Conservation (phyloP, 345 rosid species). For the Brassica rapa region DNA sequence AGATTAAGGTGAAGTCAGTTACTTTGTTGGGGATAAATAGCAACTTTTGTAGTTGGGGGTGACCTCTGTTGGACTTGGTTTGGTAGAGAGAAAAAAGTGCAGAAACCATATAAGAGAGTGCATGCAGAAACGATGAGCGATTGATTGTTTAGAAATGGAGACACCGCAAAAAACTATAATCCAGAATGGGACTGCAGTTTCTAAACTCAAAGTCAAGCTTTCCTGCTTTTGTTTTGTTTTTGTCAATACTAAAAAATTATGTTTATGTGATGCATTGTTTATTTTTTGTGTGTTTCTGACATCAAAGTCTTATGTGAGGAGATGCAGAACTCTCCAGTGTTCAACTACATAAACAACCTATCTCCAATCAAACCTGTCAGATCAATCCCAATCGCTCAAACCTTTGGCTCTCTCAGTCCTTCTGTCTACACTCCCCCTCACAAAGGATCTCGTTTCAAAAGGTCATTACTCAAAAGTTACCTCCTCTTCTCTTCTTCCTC, state of each 20-base stretch:
- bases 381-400: constrained; percentile 58
- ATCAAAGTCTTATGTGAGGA: not conserved
- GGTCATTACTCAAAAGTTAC: not conserved
- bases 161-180: not conserved
- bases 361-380: constrained; percentile 90
- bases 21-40: constrained; percentile 33
- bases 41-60: constrained; percentile 17
- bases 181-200: not conserved
- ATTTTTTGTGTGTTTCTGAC: not conserved
- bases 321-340: constrained; percentile 91
- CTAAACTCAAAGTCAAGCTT: not conserved
- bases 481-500: not conserved
- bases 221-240: not conserved
- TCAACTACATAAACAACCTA: constrained; percentile 77
- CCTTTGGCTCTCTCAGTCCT: constrained; percentile 73
- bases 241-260: no score
- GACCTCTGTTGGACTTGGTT: not conserved
- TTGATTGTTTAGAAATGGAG: not conserved
- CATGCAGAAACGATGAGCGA: not conserved
- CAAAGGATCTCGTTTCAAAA: constrained; percentile 63
- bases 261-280: no score
- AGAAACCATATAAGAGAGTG: no score
- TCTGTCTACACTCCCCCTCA: constrained; percentile 92
- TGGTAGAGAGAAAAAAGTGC: not conserved
- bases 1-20: constrained; percentile 40